Evolutionary conservation across 2,329 filamentous ascomycete genomes (phyloP), one percentile per base, ranked within the genome.

Genomic region (Cytospora leucostoma): DNA sequence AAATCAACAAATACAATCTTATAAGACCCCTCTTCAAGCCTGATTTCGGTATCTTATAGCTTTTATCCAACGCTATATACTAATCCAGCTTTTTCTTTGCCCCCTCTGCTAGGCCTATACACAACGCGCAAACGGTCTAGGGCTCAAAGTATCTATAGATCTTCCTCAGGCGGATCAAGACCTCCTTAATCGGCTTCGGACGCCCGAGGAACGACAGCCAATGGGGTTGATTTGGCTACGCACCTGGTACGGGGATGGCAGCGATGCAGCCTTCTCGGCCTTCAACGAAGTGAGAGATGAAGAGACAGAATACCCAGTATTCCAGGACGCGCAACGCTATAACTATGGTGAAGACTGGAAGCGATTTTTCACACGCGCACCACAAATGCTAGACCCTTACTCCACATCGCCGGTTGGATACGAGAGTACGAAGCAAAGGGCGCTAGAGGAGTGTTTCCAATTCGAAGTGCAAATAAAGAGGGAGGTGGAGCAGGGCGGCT

Each of bases 311-410:
- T 27, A 13, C 11, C 53, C 35, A 4, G 33, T 56, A 2, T 38
- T 56, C 19, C 34, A 44, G n/a, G 53, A 56, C 19, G 35, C 34
- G n/a, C 15, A 11, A 2, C 53, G 53, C 11, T 56, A 56, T 8
- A 13, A 56, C 17, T 56, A 56, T 35, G 19, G 53, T 6, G 19
- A 15, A 7, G 53, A 32, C 5, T 56, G 53, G 53, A 19, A 33
- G 53, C 53, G 53, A 11, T 17, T 55, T 19, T 35, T 55, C 35
- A 55, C 53, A n/a, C 53, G 53, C 35, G 3, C 40, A 6, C 53
- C 53, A 2, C 32, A 56, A 35, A 12, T 56, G 11, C 11, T 56
- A 2, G 53, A 27, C 10, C 53, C 35, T 7, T 7, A 56, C 10
- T 34, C 12, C 2, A 7, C 27, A 7, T 15, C 37, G 37, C 37